Evolutionary conservation across 1,284 basidiomycete species (phyloP), one percentile per base, ranked within the genome.

Genomic region (Naganishia sp.): DNA sequence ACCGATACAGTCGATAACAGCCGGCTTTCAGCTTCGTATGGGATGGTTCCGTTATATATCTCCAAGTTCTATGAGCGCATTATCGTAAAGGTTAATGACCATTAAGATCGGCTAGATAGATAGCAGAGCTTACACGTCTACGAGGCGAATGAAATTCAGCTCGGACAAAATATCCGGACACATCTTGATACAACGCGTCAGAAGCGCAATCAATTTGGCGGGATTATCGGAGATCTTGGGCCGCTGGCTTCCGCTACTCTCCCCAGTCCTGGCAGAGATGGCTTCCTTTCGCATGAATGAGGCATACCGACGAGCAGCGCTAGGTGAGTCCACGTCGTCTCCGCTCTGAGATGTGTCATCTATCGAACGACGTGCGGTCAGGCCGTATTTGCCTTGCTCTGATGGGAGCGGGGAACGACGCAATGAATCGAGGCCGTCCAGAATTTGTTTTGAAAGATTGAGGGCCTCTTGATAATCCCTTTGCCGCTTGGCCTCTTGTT

Each of bases 1-100:
- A 88, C 31, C 94, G 86, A 10, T 97, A 83, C 0, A 95, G 82
- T n/a, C 93, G 85, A 76, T 96, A 98, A 0, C 88, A 90, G 0
- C 87, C 86, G 2, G 94, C 87, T n/a, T 92, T 86, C 69, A 88
- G 86, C 65, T 88, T 85, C 68, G 87, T 87, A 0, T 88, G 87
- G 1, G 86, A 85, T 39, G 80, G 80, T 74, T 97, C 94, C 31
- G 88, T 85, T 3, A 97, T 84, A 43, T 86, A 88, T 5, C 89
- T 88, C 47, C 90, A 81, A 18, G 89, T 83, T 18, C 91, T 93
- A 72, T 39, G 9, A 9, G 35, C 35, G 35, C 2, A 6, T 39
- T 39, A 13, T 13, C 35, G 35, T 9, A 39, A 39, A 35, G 32
- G 35, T 6, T 39, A 4, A 9, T 39, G 35, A 39, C 35, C 7